Percentiles rank a stretch among this genome's conserved stretches.
These are phyloP conservation scores for Nasturtium officinale DNA, from an alignment of 345 rosid genomes.

Conservation along the genomic window DNA sequence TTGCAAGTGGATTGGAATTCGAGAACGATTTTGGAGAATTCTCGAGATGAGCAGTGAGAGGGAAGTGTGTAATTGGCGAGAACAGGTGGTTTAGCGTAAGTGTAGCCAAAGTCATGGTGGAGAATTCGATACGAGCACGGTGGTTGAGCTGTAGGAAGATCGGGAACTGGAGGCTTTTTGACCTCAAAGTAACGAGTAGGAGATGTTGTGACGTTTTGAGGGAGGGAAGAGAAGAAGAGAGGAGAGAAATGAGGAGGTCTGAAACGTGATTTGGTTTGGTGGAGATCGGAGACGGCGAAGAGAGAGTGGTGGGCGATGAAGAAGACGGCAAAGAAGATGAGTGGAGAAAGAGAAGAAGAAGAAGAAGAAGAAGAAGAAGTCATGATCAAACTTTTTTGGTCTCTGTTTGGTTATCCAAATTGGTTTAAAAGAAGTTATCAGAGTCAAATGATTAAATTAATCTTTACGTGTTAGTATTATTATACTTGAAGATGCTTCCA, in stretches of 20 bases:
- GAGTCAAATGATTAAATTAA: neutral
- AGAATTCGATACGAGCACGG: conserved; percentile 65
- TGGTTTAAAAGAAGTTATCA: neutral
- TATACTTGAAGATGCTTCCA: neutral
- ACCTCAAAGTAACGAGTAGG: conserved; percentile 83
- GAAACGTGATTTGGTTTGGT: conserved; percentile 44
- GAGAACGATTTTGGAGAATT: conserved; percentile 71
- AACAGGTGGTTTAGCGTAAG: conserved; percentile 70
- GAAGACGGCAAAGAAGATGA: conserved; percentile 42
- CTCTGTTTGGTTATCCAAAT: conserved; percentile 19
- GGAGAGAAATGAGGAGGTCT: conserved; percentile 44
- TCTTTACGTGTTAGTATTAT: no score
- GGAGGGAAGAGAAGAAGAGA: conserved; percentile 28
- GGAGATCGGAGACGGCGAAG: conserved; percentile 47
- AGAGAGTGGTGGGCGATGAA: conserved; percentile 39
- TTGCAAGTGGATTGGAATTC: conserved; percentile 76
- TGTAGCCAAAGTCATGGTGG: conserved; percentile 71
- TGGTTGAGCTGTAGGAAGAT: conserved; percentile 41
- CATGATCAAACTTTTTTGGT: no score
- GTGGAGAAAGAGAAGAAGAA: conserved; percentile 37
- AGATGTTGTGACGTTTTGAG: conserved; percentile 31
- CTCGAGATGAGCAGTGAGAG: conserved; percentile 51
- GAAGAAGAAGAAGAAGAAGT: no score
- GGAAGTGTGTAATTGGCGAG: conserved; percentile 71
- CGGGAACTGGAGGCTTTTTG: conserved; percentile 52